Evolutionary conservation across 352 stramenopile species (phyloP), one percentile per base, ranked within the genome.

Genomic region (Phytophthora podocarpi): DNA sequence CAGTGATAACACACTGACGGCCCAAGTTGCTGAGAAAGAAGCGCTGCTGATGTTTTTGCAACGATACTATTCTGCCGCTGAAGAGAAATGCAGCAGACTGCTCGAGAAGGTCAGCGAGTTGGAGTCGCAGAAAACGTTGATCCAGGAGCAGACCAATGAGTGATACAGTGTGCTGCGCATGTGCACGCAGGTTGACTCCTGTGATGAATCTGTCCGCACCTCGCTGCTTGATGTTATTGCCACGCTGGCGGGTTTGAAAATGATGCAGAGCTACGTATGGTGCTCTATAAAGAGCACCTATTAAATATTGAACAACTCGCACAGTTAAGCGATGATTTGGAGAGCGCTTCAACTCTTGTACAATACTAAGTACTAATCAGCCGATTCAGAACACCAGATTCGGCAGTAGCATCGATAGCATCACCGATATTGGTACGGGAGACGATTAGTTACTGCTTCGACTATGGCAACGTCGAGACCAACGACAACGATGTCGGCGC

Each of bases 41-140:
- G 60, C 65, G 16, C 45, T 88, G 12, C 59, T 82, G 41, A 62
- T 72, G 20, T 88, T 88, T 21, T 47, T 90, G 8, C 65, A 65
- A 18, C 76, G 52, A 5, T 88, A 87, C 41, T 78, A 74, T 47
- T 37, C 59, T 42, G 53, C 54, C 4, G 76, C 78, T 3, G 81
- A 90, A 69, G 70, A 48, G 1, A 87, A 88, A 26, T 87, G 76
- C 56, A 55, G 59, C 1, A 43, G 65, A 30, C 39, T 88, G 27
- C 41, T 64, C 3, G 32, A 71, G 37, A 72, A 78, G 13, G 64
- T 82, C 18, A 54, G 41, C 1, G 32, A 68, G 4, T 52, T 83
- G 24, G 51, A 90, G 23, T 47, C 57, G 20, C 58, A 64, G 50
- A 64, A 72, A 13, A 48, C 23, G 15, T 60, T 16, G 13, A 47